These are phyloP conservation scores for Xylaria sp. DNA, from an alignment of 495 filamentous ascomycete genomes.

Conservation along the genomic window DNA sequence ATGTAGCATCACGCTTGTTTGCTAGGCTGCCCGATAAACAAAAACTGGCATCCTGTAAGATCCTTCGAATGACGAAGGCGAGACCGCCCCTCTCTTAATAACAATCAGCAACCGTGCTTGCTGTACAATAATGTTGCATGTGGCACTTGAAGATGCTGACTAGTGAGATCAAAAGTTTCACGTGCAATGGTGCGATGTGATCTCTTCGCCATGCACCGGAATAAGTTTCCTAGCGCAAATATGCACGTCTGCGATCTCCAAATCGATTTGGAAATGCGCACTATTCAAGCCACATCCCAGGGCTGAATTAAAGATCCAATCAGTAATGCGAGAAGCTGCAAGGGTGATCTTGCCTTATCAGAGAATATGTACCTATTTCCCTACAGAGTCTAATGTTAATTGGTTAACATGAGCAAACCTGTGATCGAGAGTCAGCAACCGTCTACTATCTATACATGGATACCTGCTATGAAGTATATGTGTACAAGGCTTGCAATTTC, in stretches of 20 bases:
- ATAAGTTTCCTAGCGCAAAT: constrained; percentile 12
- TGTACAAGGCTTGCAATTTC: constrained; percentile 21
- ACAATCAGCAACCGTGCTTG: background rate
- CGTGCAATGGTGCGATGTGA: constrained; percentile 22
- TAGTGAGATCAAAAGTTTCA: constrained; percentile 11
- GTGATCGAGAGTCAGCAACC: background rate
- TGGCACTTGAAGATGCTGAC: background rate
- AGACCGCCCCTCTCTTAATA: background rate
- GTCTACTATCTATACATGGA: constrained; percentile 1
- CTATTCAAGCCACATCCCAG: constrained; percentile 9
- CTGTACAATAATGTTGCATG: constrained; percentile 9
- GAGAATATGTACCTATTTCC: background rate
- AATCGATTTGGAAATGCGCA: constrained; percentile 13
- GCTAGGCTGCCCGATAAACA: background rate
- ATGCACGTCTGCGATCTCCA: constrained; percentile 21
- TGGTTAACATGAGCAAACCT: background rate
- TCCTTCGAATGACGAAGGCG: background rate
- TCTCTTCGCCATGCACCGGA: constrained; percentile 22
- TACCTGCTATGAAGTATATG: background rate
- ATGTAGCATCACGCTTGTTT: constrained; percentile 3
- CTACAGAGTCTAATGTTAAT: background rate
- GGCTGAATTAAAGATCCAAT: constrained; percentile 22
- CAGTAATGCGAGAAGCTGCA: constrained; percentile 1
- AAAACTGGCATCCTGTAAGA: background rate
- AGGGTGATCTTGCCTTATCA: constrained; percentile 6